Conservation (phyloP, 768 basidiomycete species). For the Calvatia gigantea region DNA sequence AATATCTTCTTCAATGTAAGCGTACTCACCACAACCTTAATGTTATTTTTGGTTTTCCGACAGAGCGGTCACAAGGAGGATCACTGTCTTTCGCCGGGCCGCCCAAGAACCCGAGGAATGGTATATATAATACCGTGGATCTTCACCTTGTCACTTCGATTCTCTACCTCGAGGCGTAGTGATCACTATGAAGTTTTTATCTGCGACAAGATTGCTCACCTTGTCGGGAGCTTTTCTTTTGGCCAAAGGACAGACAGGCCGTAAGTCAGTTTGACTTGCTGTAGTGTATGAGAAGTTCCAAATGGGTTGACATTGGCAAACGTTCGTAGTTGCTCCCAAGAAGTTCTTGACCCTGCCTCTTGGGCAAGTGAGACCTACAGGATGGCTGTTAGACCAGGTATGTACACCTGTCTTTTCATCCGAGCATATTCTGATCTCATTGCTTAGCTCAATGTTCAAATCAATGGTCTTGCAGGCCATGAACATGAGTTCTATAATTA, state of each 20-base stretch:
- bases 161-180: neutral
- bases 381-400: constrained; percentile 43
- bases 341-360: constrained; percentile 37
- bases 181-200: constrained; percentile 1
- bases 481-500: constrained; percentile 41
- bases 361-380: constrained; percentile 33
- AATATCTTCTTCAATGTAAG: neutral
- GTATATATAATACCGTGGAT: neutral
- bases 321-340: constrained; percentile 35
- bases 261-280: constrained; percentile 17
- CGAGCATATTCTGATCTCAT: neutral
- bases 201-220: neutral
- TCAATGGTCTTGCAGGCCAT: constrained; percentile 40
- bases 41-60: neutral
- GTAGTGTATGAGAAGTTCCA: neutral
- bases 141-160: neutral
- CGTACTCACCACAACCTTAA: neutral
- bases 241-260: constrained; percentile 20
- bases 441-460: constrained; percentile 36
- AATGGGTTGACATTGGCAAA: neutral
- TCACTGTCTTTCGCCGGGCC: neutral
- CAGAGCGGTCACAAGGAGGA: neutral
- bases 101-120: neutral
- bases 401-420: neutral
- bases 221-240: constrained; percentile 1